Conservation (phyloP, 768 basidiomycete species). For the Pleurotus citrinopileatus region DNA sequence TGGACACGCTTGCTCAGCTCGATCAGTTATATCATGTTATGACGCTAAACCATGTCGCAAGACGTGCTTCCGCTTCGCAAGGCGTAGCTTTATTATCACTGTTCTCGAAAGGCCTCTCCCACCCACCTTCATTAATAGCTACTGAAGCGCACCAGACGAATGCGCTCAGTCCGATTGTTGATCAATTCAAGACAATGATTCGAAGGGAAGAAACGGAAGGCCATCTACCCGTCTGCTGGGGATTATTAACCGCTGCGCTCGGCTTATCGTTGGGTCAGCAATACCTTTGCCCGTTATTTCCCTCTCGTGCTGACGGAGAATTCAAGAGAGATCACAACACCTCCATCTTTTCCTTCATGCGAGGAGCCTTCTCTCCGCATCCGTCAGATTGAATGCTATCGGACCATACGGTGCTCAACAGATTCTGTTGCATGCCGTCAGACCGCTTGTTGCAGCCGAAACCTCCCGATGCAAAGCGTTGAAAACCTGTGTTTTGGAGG, state of each 20-base stretch:
- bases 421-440: conserved; percentile 69
- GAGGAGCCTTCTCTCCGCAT: conserved; percentile 84
- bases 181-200: conserved; percentile 65
- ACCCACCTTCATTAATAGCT: conserved; percentile 37
- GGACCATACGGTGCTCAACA: conserved; percentile 95
- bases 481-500: conserved; percentile 42
- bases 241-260: conserved; percentile 74
- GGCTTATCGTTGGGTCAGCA: conserved; percentile 65
- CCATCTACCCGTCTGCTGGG: conserved; percentile 92
- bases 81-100: conserved; percentile 91
- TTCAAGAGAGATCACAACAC: conserved; percentile 74
- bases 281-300: conserved; percentile 1
- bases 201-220: conserved; percentile 67
- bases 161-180: conserved; percentile 42
- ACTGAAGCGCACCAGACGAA: conserved; percentile 18
- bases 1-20: conserved; percentile 49
- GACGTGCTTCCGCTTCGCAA: conserved; percentile 86
- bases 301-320: conserved; percentile 1
- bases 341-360: conserved; percentile 94
- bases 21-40: conserved; percentile 82
- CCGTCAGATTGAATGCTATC: conserved; percentile 86
- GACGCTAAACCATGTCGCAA: conserved; percentile 86
- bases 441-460: conserved; percentile 62
- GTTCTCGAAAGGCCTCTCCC: conserved; percentile 77
- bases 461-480: conserved; percentile 41